Conservation (phyloP, 176 grass and related monocot genomes). For the Lolium multiflorum region DNA sequence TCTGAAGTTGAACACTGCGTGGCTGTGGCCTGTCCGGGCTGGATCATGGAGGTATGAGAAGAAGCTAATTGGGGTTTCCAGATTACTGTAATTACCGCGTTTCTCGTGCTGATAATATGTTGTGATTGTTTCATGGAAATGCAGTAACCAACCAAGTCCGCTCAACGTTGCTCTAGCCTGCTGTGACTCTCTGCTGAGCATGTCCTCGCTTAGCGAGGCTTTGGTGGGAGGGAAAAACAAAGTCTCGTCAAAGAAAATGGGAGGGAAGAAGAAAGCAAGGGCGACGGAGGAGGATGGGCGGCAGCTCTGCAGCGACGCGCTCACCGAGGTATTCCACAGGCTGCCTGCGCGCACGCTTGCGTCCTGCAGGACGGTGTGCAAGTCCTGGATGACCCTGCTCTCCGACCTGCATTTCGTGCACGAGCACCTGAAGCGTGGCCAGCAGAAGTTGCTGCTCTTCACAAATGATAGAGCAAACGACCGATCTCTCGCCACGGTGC, state of each 20-base stretch:
- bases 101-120: slow-evolving; percentile 22
- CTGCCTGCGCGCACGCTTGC: slow-evolving; percentile 53
- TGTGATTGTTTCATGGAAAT: slow-evolving; percentile 26
- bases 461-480: slow-evolving; percentile 40
- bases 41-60: slow-evolving; percentile 36
- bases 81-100: not conserved
- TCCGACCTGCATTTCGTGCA: slow-evolving; percentile 48
- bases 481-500: slow-evolving; percentile 47
- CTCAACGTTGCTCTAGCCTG: not conserved
- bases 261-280: slow-evolving; percentile 31
- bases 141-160: not conserved
- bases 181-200: too few species aligned
- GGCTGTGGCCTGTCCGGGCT: not conserved
- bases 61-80: not conserved
- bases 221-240: slow-evolving; percentile 28
- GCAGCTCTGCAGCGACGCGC: slow-evolving; percentile 48
- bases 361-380: slow-evolving; percentile 58
- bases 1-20: slow-evolving; percentile 5
- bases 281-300: slow-evolving; percentile 14
- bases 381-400: slow-evolving; percentile 57
- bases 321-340: slow-evolving; percentile 56
- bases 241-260: slow-evolving; percentile 8
- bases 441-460: slow-evolving; percentile 55
- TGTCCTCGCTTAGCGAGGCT: not conserved
- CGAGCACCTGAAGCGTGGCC: slow-evolving; percentile 32